Conservation (phyloP, 495 filamentous ascomycete species). For the Platismatia glauca region DNA sequence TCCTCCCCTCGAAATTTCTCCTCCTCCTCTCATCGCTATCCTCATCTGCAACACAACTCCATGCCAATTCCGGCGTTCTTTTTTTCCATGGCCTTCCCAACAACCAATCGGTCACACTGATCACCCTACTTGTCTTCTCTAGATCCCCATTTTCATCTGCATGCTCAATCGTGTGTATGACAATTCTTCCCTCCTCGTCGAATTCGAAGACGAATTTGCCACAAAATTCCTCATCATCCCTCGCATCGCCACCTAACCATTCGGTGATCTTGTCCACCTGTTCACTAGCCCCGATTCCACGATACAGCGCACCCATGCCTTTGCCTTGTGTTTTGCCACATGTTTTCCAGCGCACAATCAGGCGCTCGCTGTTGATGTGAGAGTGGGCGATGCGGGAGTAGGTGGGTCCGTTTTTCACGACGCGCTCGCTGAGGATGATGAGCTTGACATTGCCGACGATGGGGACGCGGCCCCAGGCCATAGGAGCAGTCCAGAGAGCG, state of each 20-base stretch:
- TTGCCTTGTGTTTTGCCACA: constrained; percentile 42
- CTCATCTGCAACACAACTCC: constrained; percentile 29
- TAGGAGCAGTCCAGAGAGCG: constrained; percentile 86
- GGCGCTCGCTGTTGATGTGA: constrained; percentile 52
- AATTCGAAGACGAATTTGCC: constrained; percentile 95
- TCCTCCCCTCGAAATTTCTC: neutral
- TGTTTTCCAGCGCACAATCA: constrained; percentile 81
- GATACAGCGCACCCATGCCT: constrained; percentile 33
- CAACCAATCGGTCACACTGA: constrained; percentile 83
- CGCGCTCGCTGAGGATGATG: constrained; percentile 77
- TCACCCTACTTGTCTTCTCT: constrained; percentile 62
- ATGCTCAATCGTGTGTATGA: constrained; percentile 89
- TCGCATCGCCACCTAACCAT: constrained; percentile 34
- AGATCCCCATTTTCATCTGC: constrained; percentile 67
- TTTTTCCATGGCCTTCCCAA: constrained; percentile 52
- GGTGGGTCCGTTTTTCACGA: constrained; percentile 48
- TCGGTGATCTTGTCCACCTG: constrained; percentile 44
- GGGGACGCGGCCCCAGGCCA: constrained; percentile 90
- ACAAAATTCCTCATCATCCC: constrained; percentile 52
- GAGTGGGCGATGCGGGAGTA: constrained; percentile 23
- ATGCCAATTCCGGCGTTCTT: constrained; percentile 34
- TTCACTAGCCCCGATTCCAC: constrained; percentile 33
- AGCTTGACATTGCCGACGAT: constrained; percentile 81
- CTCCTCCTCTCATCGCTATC: constrained; percentile 16
- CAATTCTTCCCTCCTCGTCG: constrained; percentile 75